phyloP scores from a whole-genome alignment of 352 stramenopile species.

The Blastocystis sp. region DNA sequence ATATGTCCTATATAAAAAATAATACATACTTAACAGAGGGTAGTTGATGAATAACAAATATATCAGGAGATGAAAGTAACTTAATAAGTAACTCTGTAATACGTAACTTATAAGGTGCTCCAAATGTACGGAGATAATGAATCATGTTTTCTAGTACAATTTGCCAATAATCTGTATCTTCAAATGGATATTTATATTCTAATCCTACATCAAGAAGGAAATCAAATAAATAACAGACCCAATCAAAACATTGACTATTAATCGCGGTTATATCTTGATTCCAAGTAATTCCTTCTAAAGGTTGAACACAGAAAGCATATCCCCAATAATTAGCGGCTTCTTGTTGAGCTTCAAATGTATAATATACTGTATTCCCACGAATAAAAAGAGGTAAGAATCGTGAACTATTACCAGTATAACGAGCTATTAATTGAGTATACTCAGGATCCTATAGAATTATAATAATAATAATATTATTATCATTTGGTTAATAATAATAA shows the following conservation, averaged over 20 bases:
- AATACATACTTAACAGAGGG: too few species aligned
- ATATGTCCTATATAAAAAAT: too few species aligned
- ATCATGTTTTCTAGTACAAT: slow-evolving; percentile 10
- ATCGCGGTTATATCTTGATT: slow-evolving; percentile 21
- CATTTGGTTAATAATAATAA: too few species aligned
- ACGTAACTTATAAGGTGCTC: slow-evolving; percentile 33
- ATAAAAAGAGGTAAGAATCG: slow-evolving; percentile 27
- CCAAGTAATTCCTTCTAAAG: slow-evolving; percentile 20
- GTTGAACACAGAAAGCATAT: slow-evolving; percentile 20
- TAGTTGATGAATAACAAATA: slow-evolving; percentile 6
- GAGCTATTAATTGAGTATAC: slow-evolving; percentile 22
- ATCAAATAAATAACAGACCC: slow-evolving; percentile 30
- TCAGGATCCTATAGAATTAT: too few species aligned
- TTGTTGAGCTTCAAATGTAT: slow-evolving; percentile 23
- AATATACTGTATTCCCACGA: slow-evolving; percentile 28
- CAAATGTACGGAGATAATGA: slow-evolving; percentile 20
- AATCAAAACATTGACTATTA: slow-evolving; percentile 19
- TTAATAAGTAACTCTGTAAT: slow-evolving; percentile 28
- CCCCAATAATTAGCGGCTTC: slow-evolving; percentile 4
- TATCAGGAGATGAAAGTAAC: slow-evolving; percentile 16
- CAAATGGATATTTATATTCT: background rate
- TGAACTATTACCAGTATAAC: background rate
- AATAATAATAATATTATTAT: too few species aligned
- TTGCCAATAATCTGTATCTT: slow-evolving; percentile 10
- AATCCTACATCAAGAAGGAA: slow-evolving; percentile 18